Evolutionary conservation across 176 grass and related monocot species (phyloP).

Genomic region (Musa troglodytarum): DNA sequence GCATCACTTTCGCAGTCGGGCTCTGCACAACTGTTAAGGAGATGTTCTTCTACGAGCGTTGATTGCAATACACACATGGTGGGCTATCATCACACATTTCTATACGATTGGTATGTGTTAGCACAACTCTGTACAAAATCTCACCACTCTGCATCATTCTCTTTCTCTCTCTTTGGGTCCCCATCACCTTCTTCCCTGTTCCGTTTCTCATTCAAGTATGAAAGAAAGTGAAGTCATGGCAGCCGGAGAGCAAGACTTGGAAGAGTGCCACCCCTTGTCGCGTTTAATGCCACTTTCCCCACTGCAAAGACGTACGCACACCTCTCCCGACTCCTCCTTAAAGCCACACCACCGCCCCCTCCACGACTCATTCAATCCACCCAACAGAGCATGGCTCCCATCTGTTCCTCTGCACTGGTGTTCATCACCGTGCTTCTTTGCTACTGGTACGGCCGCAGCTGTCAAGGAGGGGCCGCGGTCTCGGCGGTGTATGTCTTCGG

Average conservation of each 20-base stretch:
- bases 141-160: too few species aligned
- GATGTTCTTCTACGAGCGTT: too few species aligned
- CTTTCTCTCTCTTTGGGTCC: not conserved
- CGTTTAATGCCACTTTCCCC: not conserved
- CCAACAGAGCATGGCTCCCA: not conserved
- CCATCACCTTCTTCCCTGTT: not conserved
- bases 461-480: conserved; percentile 4
- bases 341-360: not conserved
- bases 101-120: too few species aligned
- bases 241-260: not conserved
- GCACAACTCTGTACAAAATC: too few species aligned
- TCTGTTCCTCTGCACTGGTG: not conserved
- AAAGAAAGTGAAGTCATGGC: not conserved
- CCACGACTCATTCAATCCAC: not conserved
- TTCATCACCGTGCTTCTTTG: not conserved
- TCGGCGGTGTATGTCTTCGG: conserved; percentile 73
- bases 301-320: not conserved
- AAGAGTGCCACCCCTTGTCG: not conserved
- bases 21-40: too few species aligned
- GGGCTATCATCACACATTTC: too few species aligned
- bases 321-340: not conserved
- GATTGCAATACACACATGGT: too few species aligned
- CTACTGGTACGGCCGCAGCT: not conserved
- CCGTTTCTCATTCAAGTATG: not conserved
- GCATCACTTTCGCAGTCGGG: too few species aligned